Evolutionary conservation across 345 rosid species (phyloP).

Genomic region (Trapa incisa): DNA sequence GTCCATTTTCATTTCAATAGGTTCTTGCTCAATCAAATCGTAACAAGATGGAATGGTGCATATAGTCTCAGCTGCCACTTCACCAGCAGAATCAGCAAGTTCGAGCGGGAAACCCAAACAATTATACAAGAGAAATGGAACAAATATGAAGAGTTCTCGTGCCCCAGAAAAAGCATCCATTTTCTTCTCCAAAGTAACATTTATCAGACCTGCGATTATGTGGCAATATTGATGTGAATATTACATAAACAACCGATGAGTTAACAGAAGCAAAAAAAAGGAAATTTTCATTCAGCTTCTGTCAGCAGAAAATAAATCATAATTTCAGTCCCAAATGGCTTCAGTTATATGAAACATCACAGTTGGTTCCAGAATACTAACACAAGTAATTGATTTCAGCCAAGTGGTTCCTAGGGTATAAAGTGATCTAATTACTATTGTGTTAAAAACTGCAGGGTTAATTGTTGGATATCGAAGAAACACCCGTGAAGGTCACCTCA

Average conservation of each 20-base stretch:
- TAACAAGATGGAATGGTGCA: conserved; percentile 64
- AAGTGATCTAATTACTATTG: background rate
- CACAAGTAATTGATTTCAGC: background rate
- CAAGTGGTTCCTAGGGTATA: background rate
- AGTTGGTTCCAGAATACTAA: background rate
- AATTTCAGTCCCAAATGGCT: background rate
- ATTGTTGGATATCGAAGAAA: background rate
- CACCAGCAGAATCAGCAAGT: conserved; percentile 45
- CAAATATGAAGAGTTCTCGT: conserved; percentile 62
- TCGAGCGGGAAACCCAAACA: conserved; percentile 67
- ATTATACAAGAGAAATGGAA: conserved; percentile 69
- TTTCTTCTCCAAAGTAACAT: conserved; percentile 60
- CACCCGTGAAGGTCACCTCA: background rate
- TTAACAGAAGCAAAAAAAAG: background rate
- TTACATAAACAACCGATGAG: conserved; percentile 1
- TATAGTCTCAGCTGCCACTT: conserved; percentile 28
- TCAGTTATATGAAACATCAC: background rate
- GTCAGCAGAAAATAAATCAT: background rate
- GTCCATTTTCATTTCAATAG: conserved; percentile 34
- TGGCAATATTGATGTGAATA: conserved; percentile 2
- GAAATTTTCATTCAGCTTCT: background rate
- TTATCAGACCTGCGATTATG: conserved; percentile 39
- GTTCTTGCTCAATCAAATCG: conserved; percentile 41
- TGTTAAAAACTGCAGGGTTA: background rate
- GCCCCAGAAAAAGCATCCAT: conserved; percentile 86